Conservation (phyloP, 2,329 filamentous ascomycete genomes). For the Talaromyces funiculosus region DNA sequence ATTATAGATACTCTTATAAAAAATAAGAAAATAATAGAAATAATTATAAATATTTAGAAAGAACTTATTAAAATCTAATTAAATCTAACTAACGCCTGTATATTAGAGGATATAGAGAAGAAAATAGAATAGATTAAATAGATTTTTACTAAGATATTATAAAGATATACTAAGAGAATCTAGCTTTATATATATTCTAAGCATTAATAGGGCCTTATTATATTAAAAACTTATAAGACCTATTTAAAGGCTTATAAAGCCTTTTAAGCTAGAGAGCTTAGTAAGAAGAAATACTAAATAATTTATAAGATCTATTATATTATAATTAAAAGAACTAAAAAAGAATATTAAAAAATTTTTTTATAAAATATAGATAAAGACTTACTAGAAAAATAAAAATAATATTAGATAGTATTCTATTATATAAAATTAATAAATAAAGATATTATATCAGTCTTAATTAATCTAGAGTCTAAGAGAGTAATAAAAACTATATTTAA, state of each 20-base stretch:
- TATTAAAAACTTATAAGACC: background rate
- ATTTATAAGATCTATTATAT: background rate
- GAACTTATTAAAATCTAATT: background rate
- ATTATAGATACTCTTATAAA: too few relatives aligned
- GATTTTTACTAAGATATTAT: background rate
- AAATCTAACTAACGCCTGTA: background rate
- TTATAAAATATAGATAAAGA: background rate
- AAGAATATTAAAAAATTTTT: background rate
- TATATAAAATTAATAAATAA: background rate
- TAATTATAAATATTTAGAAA: background rate
- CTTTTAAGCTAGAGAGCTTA: background rate
- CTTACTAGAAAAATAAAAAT: background rate
- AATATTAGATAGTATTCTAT: background rate
- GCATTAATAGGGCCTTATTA: background rate
- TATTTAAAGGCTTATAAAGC: background rate
- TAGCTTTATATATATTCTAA: background rate
- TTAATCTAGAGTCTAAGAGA: too few relatives aligned
- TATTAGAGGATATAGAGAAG: background rate
- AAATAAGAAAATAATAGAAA: too few relatives aligned
- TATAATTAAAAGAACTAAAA: too few relatives aligned
- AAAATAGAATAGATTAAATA: background rate
- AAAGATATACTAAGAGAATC: background rate
- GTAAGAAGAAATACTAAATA: too few relatives aligned
- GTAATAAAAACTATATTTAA: too few relatives aligned
- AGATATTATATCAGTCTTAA: background rate